Percentiles rank a stretch among this genome's conserved stretches.
Evolutionary conservation across 257 asterid genomes (phyloP).

Genomic region (Plantago elongata): DNA sequence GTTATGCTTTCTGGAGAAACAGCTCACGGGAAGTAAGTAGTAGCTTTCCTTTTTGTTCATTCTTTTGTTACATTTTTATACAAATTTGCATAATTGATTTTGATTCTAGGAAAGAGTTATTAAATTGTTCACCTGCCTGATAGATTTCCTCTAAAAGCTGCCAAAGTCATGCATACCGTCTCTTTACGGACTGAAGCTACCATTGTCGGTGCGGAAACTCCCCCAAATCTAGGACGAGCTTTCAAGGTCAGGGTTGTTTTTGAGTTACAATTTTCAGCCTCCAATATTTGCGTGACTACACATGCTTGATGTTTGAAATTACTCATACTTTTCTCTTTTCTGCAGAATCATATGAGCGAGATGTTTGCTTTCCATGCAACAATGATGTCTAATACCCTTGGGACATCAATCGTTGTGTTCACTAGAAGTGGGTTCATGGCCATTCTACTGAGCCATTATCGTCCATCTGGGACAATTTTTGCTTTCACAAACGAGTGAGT

Average conservation of each 20-base stretch:
- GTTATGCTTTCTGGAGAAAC: slow-evolving; percentile 99
- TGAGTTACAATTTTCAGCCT: background rate
- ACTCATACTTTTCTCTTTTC: slow-evolving; percentile 13
- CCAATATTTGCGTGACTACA: background rate
- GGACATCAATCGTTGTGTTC: slow-evolving; percentile 89
- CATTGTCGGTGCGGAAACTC: slow-evolving; percentile 59
- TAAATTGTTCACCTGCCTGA: slow-evolving; percentile 11
- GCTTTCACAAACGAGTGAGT: slow-evolving; percentile 98
- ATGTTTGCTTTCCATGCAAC: slow-evolving; percentile 99
- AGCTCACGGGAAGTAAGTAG: slow-evolving; percentile 91
- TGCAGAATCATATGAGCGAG: slow-evolving; percentile 97
- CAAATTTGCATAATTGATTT: slow-evolving; percentile 9
- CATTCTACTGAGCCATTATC: slow-evolving; percentile 81
- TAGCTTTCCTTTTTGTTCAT: slow-evolving; percentile 6
- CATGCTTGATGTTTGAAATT: slow-evolving; percentile 12
- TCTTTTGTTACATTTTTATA: slow-evolving; percentile 4
- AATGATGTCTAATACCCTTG: slow-evolving; percentile 94
- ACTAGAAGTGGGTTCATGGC: slow-evolving; percentile 97
- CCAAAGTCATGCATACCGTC: slow-evolving; percentile 94
- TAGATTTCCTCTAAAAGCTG: slow-evolving; percentile 91
- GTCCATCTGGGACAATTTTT: slow-evolving; percentile 92
- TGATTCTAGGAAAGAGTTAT: slow-evolving; percentile 19
- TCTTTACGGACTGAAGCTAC: slow-evolving; percentile 90
- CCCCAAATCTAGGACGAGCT: slow-evolving; percentile 76
- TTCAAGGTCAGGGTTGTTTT: slow-evolving; percentile 59